These are phyloP conservation scores for Dysphania ambrosioides DNA, from an alignment of 148 eudicot genomes.

Conservation along the genomic window DNA sequence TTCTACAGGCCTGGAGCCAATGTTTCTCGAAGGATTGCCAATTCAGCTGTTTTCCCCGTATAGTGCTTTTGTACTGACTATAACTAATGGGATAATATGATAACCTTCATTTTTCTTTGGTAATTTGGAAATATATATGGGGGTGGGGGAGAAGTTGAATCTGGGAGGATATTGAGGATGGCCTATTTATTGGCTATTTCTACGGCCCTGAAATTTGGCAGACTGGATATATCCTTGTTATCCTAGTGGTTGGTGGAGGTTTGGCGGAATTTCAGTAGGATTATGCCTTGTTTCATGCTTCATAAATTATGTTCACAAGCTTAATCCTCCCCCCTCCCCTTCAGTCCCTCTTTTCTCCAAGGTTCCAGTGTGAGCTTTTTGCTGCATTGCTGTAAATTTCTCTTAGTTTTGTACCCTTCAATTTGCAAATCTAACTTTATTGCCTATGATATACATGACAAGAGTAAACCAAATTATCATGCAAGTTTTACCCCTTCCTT, in stretches of 20 bases:
- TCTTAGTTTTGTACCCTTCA: not conserved
- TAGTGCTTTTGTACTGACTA: not conserved
- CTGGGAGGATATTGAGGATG: not conserved
- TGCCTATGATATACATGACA: not conserved
- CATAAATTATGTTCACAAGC: not conserved
- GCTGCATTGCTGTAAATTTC: not conserved
- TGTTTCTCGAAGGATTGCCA: not conserved
- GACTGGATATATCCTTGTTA: not conserved
- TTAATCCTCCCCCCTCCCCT: too few relatives aligned
- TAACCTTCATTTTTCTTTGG: not conserved
- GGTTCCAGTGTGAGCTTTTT: not conserved
- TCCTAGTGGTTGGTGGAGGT: not conserved
- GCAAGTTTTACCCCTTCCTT: not conserved
- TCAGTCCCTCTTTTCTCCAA: not conserved
- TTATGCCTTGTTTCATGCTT: not conserved
- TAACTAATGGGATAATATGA: not conserved
- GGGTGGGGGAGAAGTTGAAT: too few relatives aligned
- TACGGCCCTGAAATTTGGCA: not conserved
- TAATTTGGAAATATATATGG: too few relatives aligned
- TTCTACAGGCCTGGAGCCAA: not conserved
- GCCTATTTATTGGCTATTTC: not conserved
- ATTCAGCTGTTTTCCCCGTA: not conserved
- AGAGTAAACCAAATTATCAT: not conserved
- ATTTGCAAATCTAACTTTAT: not conserved
- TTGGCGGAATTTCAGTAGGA: not conserved